Conservation (phyloP, 1,284 basidiomycete species). For the Gomphus bonarii region DNA sequence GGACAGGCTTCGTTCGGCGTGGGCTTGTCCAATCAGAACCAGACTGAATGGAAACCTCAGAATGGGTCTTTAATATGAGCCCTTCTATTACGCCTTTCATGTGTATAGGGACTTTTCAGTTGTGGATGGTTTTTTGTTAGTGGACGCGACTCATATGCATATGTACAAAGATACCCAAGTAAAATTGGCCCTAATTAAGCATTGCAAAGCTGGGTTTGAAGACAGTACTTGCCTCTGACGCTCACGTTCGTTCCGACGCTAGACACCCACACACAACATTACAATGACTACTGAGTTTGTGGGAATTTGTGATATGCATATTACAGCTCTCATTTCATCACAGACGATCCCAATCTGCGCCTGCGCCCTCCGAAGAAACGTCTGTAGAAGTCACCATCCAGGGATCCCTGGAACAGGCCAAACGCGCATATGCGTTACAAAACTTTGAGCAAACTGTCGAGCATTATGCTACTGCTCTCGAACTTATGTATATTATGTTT, state of each 20-base stretch:
- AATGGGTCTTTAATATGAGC: slow-evolving; percentile 8
- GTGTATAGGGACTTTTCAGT: neutral
- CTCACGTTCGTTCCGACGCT: neutral
- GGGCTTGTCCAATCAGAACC: slow-evolving; percentile 1
- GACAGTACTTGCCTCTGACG: neutral
- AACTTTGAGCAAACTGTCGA: slow-evolving; percentile 83
- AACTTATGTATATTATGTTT: slow-evolving; percentile 52
- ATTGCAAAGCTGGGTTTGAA: neutral
- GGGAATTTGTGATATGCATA: neutral
- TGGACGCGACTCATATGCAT: neutral
- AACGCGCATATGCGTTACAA: slow-evolving; percentile 78
- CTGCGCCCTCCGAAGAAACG: neutral
- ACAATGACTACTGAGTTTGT: neutral
- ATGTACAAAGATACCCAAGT: neutral
- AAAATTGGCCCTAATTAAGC: neutral
- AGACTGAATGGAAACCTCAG: neutral
- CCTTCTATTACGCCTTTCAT: neutral
- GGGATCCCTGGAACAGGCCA: slow-evolving; percentile 58
- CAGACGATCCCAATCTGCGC: neutral
- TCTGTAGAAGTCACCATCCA: slow-evolving; percentile 31
- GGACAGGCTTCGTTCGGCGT: neutral
- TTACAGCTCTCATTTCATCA: neutral
- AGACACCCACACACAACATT: neutral
- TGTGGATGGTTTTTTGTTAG: neutral
- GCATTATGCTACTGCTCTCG: slow-evolving; percentile 76